Conservation (phyloP, 2,329 filamentous ascomycete species). For the Nemania serpens region DNA sequence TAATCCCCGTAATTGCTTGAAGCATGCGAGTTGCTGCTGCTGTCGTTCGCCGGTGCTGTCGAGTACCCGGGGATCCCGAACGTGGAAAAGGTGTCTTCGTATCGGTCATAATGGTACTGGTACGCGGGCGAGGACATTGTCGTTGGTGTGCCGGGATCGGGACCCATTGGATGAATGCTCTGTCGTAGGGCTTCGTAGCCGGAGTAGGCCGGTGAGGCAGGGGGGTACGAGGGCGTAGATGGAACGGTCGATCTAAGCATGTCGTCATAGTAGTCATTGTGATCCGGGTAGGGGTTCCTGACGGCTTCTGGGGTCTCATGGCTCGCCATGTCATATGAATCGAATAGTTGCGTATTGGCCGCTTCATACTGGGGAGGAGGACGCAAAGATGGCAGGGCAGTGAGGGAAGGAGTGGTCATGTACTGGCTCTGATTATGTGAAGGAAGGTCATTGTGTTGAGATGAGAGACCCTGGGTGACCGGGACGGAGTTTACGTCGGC, state of each 20-base stretch:
- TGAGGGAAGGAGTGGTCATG: background rate
- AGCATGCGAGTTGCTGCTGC: background rate
- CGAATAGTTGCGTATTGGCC: background rate
- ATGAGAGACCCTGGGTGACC: background rate
- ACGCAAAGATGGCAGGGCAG: background rate
- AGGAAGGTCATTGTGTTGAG: background rate
- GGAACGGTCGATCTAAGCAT: background rate
- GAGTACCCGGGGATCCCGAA: background rate
- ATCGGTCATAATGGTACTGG: background rate
- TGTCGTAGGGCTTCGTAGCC: constrained; percentile 12
- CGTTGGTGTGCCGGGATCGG: background rate
- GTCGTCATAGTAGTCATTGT: background rate
- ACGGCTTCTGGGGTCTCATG: background rate
- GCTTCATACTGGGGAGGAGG: background rate
- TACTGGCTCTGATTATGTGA: background rate
- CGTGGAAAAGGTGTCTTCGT: background rate
- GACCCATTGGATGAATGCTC: constrained; percentile 22
- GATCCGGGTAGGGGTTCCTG: too few relatives aligned
- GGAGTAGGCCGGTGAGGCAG: constrained; percentile 1
- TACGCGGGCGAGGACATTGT: background rate
- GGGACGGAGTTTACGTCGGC: too few relatives aligned
- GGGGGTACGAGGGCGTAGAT: background rate
- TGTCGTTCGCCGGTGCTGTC: background rate
- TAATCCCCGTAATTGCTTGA: background rate
- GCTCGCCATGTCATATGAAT: background rate